Evolutionary conservation across 805 yeast genomes (phyloP).

Genomic region (Saturnispora dispora): DNA sequence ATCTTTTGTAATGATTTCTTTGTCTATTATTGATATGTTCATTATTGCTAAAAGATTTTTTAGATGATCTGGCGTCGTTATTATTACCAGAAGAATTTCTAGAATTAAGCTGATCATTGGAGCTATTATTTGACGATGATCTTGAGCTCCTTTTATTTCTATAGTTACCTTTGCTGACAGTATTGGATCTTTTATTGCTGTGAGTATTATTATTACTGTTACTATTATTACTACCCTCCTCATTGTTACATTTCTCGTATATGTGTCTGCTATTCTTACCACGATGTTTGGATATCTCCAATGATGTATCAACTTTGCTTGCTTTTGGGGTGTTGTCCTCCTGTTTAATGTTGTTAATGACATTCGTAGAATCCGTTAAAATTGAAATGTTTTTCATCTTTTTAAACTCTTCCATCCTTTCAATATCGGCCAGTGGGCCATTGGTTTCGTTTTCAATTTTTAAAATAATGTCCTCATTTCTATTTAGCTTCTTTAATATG

Average conservation of each 20-base stretch:
- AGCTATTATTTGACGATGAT: not conserved
- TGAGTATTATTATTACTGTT: not conserved
- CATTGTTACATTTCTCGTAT: not conserved
- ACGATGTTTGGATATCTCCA: not conserved
- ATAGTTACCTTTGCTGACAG: not conserved
- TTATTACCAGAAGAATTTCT: not conserved
- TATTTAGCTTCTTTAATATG: conserved; percentile 29
- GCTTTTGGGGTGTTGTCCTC: not conserved
- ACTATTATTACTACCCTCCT: conserved; percentile 3
- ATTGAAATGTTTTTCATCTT: conserved; percentile 11
- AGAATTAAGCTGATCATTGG: not conserved
- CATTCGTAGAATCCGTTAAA: conserved; percentile 5
- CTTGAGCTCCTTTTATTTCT: not conserved
- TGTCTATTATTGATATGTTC: not conserved
- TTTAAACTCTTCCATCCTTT: conserved; percentile 10
- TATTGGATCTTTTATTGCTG: not conserved
- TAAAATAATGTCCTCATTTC: conserved; percentile 18
- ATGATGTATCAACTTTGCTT: not conserved
- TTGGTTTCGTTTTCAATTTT: conserved; percentile 12
- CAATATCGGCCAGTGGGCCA: conserved; percentile 7
- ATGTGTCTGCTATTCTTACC: not conserved
- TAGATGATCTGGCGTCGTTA: not conserved
- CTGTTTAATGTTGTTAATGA: not conserved
- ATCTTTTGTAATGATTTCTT: not conserved
- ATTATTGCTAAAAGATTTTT: not conserved